Conservation (phyloP, 2,329 filamentous ascomycete species). For the Aspergillus uvarum region DNA sequence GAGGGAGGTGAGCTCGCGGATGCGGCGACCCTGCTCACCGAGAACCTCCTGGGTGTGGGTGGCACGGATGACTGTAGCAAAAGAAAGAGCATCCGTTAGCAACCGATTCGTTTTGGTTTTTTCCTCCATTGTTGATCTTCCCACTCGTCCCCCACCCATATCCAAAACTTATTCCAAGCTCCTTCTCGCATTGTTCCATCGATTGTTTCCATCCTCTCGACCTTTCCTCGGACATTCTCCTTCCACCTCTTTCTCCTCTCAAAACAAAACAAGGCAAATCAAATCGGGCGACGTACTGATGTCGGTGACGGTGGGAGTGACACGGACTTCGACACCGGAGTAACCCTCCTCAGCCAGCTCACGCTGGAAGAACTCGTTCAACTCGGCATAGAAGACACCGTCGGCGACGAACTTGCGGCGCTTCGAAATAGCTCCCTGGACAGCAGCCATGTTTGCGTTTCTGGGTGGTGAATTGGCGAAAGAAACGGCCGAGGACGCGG, state of each 20-base stretch:
- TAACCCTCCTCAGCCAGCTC: constrained; percentile 99
- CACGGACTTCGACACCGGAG: constrained; percentile 99
- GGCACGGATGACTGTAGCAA: constrained; percentile 78
- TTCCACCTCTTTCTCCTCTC: neutral
- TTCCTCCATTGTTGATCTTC: neutral
- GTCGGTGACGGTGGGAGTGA: constrained; percentile 99
- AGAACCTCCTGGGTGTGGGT: constrained; percentile 99
- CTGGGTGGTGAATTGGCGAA: constrained; percentile 36
- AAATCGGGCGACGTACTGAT: constrained; percentile 64
- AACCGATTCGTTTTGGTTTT: constrained; percentile 14
- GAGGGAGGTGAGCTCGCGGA: constrained; percentile 98
- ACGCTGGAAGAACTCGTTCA: constrained; percentile 99
- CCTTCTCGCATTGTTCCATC: neutral
- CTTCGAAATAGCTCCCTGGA: constrained; percentile 54
- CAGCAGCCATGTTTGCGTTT: constrained; percentile 50
- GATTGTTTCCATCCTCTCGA: constrained; percentile 12
- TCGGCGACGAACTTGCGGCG: constrained; percentile 80
- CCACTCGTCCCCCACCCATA: neutral
- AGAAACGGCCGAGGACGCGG: constrained; percentile 34
- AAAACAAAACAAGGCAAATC: constrained; percentile 16
- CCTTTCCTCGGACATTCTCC: constrained; percentile 12
- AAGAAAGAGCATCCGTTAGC: constrained; percentile 35
- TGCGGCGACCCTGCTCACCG: constrained; percentile 99
- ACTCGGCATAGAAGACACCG: constrained; percentile 99
- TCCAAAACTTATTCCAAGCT: neutral